Conservation (phyloP, 2,329 filamentous ascomycete species). For the Hysterium pulicare region DNA sequence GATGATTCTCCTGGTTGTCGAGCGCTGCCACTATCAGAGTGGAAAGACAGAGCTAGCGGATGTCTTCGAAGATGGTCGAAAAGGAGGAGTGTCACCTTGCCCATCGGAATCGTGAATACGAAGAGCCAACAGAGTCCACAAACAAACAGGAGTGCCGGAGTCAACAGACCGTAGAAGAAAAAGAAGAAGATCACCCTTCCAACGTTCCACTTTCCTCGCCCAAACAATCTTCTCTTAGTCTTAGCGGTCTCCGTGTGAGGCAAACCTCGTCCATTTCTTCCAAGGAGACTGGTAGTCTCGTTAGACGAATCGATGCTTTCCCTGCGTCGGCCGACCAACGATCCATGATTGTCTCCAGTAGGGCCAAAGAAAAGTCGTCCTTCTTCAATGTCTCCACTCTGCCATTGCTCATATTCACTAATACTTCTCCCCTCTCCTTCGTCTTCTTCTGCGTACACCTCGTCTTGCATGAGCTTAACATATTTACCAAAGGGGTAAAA, state of each 20-base stretch:
- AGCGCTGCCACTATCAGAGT: constrained; percentile 75
- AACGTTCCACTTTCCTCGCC: constrained; percentile 91
- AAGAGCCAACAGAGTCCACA: constrained; percentile 91
- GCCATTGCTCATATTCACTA: constrained; percentile 98
- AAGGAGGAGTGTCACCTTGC: constrained; percentile 84
- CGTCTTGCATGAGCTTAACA: constrained; percentile 88
- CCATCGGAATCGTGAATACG: constrained; percentile 98
- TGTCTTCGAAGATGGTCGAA: constrained; percentile 90
- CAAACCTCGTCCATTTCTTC: constrained; percentile 57
- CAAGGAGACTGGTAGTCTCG: constrained; percentile 87
- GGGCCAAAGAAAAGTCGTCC: constrained; percentile 95
- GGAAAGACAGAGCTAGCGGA: constrained; percentile 87
- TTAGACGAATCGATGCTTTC: constrained; percentile 84
- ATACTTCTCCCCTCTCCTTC: constrained; percentile 95
- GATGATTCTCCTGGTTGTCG: constrained; percentile 69
- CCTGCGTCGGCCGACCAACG: constrained; percentile 80
- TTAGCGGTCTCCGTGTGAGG: constrained; percentile 35
- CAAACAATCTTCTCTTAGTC: constrained; percentile 83
- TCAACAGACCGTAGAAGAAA: constrained; percentile 92
- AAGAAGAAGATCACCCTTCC: constrained; percentile 93
- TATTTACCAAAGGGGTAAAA: constrained; percentile 98
- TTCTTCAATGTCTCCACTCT: constrained; percentile 93
- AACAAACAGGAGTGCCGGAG: constrained; percentile 78
- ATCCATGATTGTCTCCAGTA: constrained; percentile 58
- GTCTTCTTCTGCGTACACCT: constrained; percentile 91